Evolutionary conservation across 2,329 filamentous ascomycete species (phyloP), one percentile per base, ranked within the genome.

Genomic region (Cladosporium sp.): DNA sequence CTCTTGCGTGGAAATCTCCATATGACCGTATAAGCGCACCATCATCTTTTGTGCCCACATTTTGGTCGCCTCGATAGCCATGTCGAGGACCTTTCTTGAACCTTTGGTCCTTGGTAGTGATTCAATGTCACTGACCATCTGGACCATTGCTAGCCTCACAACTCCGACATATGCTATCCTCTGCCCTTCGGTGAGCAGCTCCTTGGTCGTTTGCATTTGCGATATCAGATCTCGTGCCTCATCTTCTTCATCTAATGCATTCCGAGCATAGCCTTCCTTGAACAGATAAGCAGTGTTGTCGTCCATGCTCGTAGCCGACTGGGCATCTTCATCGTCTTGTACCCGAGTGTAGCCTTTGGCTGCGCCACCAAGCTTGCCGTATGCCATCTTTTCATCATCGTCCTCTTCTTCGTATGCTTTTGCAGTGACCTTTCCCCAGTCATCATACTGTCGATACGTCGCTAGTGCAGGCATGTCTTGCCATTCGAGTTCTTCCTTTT

Each of bases 1-100:
- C 74, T 99, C 94, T 13, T 84, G 87, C 20, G 87, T 79, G 68
- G 87, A 91, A 67, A 99, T 95, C 60, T 99, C 94, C 94, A 99
- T 99, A 74, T 99, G 94, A 12, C 85, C 79, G 72, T 97, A 99
- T 12, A 99, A 73, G 22, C 93, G 85, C 60, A 97, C 85, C 92
- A 99, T 99, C 82, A 96, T 96, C 77, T 95, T 95, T 72, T 99
- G 94, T 57, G 89, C 86, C 93, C 93, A 99, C 89, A 97, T 97
- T 73, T 88, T 88, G 77, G 90, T 87, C 35, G 86, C 83, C 72
- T 97, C 94, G 10, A 85, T 77, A 0, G 89, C 84, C 60, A 87
- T 76, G 28, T 83, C 80, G 10, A 91, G 71, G 42, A 85, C 78
- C 71, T 93, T 97, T 73, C 88, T 94, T 1, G 84, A 82, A 40